Conservation (phyloP, 257 asterid species). For the Solanum chmielewskii region DNA sequence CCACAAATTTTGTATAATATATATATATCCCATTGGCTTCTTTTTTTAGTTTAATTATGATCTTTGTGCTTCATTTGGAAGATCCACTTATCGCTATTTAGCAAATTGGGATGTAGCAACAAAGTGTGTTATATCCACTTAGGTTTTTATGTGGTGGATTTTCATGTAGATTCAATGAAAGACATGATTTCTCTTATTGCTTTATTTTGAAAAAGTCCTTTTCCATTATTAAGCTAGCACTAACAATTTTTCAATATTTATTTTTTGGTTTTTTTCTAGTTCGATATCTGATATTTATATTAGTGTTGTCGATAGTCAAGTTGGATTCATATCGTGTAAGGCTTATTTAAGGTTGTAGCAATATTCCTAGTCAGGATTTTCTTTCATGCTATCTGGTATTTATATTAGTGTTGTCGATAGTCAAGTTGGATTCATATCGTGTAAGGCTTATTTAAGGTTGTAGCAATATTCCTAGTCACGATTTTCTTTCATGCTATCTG, state of each 20-base stretch:
- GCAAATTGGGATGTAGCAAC: not conserved
- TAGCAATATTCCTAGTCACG: rapidly evolving
- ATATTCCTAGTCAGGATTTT: not conserved
- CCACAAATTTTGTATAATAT: not conserved
- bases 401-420: not conserved
- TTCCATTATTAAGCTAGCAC: not conserved
- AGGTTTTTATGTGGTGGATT: not conserved
- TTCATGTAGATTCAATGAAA: not conserved
- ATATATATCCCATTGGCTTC: not conserved
- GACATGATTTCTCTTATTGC: not conserved
- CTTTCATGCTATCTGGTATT: not conserved
- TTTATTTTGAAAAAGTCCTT: not conserved
- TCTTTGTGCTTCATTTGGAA: not conserved
- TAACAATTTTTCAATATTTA: not conserved
- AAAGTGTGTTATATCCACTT: not conserved
- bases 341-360: not conserved
- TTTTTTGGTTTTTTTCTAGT: too few relatives aligned
- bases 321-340: not conserved
- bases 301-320: not conserved
- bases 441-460: not conserved
- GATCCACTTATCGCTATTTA: not conserved
- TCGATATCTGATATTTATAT: not conserved
- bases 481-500: not conserved
- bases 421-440: not conserved
- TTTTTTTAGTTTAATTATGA: not conserved